Base-by-base conservation (phyloP, 2,329 filamentous ascomycete species). In the Pyrenophora teres region DNA sequence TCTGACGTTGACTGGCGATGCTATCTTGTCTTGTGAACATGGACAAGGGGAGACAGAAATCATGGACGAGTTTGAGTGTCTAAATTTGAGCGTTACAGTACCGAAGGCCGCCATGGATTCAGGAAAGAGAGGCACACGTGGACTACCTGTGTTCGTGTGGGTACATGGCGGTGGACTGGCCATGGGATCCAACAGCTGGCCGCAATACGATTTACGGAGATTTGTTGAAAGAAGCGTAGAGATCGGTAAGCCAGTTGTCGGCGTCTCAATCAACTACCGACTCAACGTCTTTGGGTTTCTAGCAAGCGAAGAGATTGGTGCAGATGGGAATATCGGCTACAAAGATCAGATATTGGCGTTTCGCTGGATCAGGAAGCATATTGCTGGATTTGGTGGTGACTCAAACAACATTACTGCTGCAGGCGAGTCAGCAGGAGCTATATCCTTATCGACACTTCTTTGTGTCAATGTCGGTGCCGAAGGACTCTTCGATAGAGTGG, bases 131-230 rank as follows among this genome's bases (percentile, higher is more conserved):
- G 16, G 13, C 16, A n/a, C 13, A 18, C 47, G 52, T 36, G 31
- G 21, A 23, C 67, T 83, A 3, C 81, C 81, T 0, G 81, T 83
- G 0, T 71, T 83, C 21, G 72, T 79, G 1, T 82, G 80, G 61
- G 74, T 83, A 3, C 80, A 83, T 51, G 81, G 81, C 1, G 81
- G 81, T n/a, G 81, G 76, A 0, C 74, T 81, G 31, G 68, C 70
- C 6, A 72, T 78, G 7, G 81, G 81, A 6, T 77, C 76, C 2
- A 81, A 78, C 35, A 79, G 71, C 4, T 83, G 79, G 76, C 81
- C 81, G 1, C 78, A 83, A 44, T 81, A 80, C 58, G 54, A 82
- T 49, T 63, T 78, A 9, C 65, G 61, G 1, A 68, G 70, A 1
- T 63, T 84, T 12, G 77, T 82, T 0, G 72, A 75, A 50, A 58